Conservation (phyloP, 768 basidiomycete genomes). For the Auricularia auricula-judae region DNA sequence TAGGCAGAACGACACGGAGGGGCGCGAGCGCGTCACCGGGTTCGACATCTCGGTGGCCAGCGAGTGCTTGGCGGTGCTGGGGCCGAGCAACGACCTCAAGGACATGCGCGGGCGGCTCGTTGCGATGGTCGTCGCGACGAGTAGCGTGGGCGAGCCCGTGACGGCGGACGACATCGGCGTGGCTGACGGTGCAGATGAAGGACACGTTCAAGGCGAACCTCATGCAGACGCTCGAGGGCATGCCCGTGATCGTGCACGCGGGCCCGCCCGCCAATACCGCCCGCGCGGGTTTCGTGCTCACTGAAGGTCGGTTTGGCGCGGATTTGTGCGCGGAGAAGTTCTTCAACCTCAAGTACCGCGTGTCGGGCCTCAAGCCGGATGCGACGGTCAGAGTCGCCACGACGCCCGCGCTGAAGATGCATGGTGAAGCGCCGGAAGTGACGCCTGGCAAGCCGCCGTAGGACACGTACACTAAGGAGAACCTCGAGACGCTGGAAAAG, state of each 20-base stretch:
- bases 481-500: conserved; percentile 77
- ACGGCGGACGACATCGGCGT: conserved; percentile 96
- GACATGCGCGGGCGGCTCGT: conserved; percentile 92
- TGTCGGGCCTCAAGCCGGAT: conserved; percentile 86
- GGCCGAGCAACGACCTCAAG: conserved; percentile 72
- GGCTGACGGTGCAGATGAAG: conserved; percentile 93
- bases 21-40: conserved; percentile 80
- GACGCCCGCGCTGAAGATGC: conserved; percentile 97
- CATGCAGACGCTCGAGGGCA: conserved; percentile 98
- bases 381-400: conserved; percentile 95
- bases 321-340: conserved; percentile 99
- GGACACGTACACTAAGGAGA: conserved; percentile 89
- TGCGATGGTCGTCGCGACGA: conserved; percentile 93
- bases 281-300: conserved; percentile 88
- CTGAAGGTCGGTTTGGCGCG: conserved; percentile 96
- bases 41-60: conserved; percentile 97
- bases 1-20: conserved; percentile 86
- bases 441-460: conserved; percentile 90
- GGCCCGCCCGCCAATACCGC: conserved; percentile 97
- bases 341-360: conserved; percentile 98
- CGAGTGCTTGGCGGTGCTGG: conserved; percentile 97
- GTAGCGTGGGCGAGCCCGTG: conserved; percentile 81
- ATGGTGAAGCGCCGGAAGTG: conserved; percentile 95
- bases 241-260: conserved; percentile 97
- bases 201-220: conserved; percentile 98